Conservation (phyloP, 306 rosid genomes). For the Cicer arietinum region DNA sequence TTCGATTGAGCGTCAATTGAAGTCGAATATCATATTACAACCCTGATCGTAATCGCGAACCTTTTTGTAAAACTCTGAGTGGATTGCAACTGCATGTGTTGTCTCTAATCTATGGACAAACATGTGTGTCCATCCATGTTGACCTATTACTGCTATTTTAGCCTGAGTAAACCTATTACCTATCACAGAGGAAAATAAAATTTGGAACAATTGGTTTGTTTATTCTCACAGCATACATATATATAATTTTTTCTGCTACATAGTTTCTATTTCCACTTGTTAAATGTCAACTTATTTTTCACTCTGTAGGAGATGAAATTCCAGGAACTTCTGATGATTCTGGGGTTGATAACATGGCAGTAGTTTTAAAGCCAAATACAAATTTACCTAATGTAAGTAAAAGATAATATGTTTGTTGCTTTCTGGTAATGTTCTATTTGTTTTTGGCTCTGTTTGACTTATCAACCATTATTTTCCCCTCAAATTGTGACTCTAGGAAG, state of each 20-base stretch:
- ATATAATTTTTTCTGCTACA: not conserved
- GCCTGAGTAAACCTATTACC: too few relatives aligned
- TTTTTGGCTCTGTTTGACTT: not conserved
- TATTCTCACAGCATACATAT: not conserved
- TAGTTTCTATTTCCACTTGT: slow-evolving; percentile 13
- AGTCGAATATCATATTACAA: too few relatives aligned
- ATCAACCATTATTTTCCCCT: not conserved
- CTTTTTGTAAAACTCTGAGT: too few relatives aligned
- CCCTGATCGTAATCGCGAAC: too few relatives aligned
- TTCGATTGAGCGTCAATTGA: too few relatives aligned
- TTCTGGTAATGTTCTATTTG: not conserved
- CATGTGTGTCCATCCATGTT: too few relatives aligned
- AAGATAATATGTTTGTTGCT: not conserved
- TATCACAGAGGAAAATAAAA: too few relatives aligned
- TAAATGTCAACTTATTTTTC: slow-evolving; percentile 6
- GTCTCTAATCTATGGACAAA: too few relatives aligned
- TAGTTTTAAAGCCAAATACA: slow-evolving; percentile 12
- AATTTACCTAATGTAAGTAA: slow-evolving; percentile 51
- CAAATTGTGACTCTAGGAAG: too few relatives aligned
- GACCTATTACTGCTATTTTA: too few relatives aligned
- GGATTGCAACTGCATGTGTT: too few relatives aligned
- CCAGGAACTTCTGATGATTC: slow-evolving; percentile 34
- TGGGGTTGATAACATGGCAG: slow-evolving; percentile 1
- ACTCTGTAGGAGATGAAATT: slow-evolving; percentile 45
- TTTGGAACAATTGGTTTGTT: slow-evolving; percentile 19